These are phyloP conservation scores for Nicotiana benthamiana DNA, from an alignment of 257 asterid species.

Conservation along the genomic window DNA sequence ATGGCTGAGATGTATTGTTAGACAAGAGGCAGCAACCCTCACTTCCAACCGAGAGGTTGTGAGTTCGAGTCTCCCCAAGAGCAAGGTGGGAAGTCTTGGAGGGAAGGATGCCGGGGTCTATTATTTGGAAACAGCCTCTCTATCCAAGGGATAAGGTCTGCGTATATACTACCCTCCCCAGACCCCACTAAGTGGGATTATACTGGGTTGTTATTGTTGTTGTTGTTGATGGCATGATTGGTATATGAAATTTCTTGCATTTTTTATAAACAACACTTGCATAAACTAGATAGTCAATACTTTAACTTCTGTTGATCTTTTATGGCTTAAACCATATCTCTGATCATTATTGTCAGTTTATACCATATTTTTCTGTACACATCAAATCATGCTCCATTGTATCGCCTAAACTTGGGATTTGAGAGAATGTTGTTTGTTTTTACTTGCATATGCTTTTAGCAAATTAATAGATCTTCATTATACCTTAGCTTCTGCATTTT, in stretches of 20 bases:
- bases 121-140: too few species aligned
- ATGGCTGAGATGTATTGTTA: too few species aligned
- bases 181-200: too few species aligned
- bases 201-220: too few species aligned
- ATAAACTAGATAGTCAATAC: background rate
- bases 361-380: background rate
- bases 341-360: background rate
- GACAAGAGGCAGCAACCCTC: too few species aligned
- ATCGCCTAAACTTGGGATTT: background rate
- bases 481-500: background rate
- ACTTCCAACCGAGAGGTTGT: too few species aligned
- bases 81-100: too few species aligned
- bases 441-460: background rate
- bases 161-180: too few species aligned
- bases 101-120: too few species aligned
- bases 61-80: too few species aligned
- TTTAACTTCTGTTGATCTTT: background rate
- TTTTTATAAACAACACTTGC: background rate
- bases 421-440: background rate
- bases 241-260: background rate
- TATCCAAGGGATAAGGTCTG: too few species aligned
- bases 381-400: background rate
- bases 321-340: background rate
- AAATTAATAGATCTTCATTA: too few species aligned
- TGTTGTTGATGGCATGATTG: constrained; percentile 1